Evolutionary conservation across 345 rosid genomes (phyloP), one percentile per base, ranked within the genome.

Genomic region (Microthlaspi erraticum): DNA sequence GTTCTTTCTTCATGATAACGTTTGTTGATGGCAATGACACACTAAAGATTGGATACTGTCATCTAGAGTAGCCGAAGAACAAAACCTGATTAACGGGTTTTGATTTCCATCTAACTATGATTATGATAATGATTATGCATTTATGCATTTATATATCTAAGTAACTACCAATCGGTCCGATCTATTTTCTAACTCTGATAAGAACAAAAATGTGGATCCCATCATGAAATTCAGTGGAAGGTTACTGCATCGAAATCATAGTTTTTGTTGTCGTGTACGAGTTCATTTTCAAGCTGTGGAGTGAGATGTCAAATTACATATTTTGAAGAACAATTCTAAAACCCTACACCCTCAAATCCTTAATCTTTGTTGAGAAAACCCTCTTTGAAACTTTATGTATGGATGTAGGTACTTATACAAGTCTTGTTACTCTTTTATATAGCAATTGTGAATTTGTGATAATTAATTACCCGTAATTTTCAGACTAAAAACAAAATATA

Each of bases 1-100:
- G 79, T 68, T 75, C 70, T 70, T 62, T 68, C 65, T 69, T 76
- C 79, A 69, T 69, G 66, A 64, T 76, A 69, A 68, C 70, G 79
- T 76, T 63, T 69, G 70, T 63, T 69, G 75, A 39, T 62, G 74
- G 42, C 58, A 54, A 45, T 55, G 65, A 75, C 70, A 55, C 53
- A 52, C 20, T 68, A 69, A 48, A 76, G 34, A 67, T 43, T 57
- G n/a, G 26, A 60, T 60, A 62, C 0, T 68, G 31, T 58, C 38
- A 63, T 68, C 32, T 60, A 60, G 20, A 36, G 41, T 67, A 52
- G 38, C n/a, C 31, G 64, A 60, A 52, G 36, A 68, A 38, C 5
- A 62, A 62, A 45, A 26, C 39, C 38, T n/a, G 6, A 55, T 46
- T 75, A 65, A 16, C 37, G 29, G 23, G 48, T 60, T 31, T 36